Evolutionary conservation across 495 filamentous ascomycete genomes (phyloP).

Genomic region (Choiromyces venosus): DNA sequence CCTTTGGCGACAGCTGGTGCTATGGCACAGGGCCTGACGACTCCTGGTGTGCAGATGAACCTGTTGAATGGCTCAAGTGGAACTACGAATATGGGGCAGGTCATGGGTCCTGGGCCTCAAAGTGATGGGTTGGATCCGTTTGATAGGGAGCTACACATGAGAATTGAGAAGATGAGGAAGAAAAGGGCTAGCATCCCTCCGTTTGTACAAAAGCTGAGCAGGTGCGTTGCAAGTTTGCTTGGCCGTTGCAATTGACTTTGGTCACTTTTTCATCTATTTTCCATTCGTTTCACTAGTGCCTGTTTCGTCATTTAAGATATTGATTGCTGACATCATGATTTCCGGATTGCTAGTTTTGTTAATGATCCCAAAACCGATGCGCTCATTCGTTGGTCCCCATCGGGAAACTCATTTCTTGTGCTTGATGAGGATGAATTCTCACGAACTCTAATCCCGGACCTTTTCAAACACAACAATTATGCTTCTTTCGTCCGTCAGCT

Average conservation of each 20-base stretch:
- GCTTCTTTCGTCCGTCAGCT: conserved; percentile 96
- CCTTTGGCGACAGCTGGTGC: conserved; percentile 13
- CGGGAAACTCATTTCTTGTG: conserved; percentile 93
- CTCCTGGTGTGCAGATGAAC: conserved; percentile 27
- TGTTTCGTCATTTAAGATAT: conserved; percentile 9
- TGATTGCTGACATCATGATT: conserved; percentile 28
- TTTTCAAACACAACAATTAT: conserved; percentile 99
- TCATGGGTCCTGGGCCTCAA: conserved; percentile 28
- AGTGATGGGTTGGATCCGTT: conserved; percentile 32
- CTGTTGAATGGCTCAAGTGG: conserved; percentile 30
- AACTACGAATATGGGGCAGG: conserved; percentile 22
- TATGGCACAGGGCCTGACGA: neutral
- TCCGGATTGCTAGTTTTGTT: conserved; percentile 62
- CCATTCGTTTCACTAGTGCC: conserved; percentile 6
- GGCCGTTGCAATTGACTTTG: neutral
- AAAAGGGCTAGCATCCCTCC: conserved; percentile 63
- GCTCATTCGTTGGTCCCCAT: conserved; percentile 93
- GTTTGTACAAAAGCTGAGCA: conserved; percentile 97
- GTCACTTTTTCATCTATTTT: conserved; percentile 25
- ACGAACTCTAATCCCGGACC: conserved; percentile 89
- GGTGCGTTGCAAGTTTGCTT: conserved; percentile 54
- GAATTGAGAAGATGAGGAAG: conserved; percentile 42
- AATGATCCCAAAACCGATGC: conserved; percentile 88
- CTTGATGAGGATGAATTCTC: conserved; percentile 98
- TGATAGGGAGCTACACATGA: conserved; percentile 34